phyloP scores from a whole-genome alignment of 2,329 filamentous ascomycete genomes.

The Blastomyces percursus region DNA sequence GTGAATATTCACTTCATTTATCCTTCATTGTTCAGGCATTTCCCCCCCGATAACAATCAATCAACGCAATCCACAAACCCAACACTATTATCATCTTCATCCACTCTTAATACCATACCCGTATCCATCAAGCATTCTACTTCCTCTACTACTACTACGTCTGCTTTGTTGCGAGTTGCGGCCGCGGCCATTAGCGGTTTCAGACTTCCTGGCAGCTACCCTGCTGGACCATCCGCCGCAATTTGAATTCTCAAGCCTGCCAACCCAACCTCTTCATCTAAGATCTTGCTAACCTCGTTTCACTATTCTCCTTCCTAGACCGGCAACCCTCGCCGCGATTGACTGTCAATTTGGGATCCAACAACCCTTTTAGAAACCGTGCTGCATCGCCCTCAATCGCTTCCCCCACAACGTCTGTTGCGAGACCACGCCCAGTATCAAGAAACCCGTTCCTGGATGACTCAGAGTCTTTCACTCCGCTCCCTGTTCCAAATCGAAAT shows the following conservation, averaged over 20 bases:
- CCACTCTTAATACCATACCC: slow-evolving; percentile 1
- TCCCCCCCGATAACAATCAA: neutral
- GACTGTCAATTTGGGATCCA: slow-evolving; percentile 32
- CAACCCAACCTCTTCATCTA: neutral
- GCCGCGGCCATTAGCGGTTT: slow-evolving; percentile 1
- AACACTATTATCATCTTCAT: neutral
- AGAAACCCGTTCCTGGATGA: slow-evolving; percentile 54
- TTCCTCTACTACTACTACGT: neutral
- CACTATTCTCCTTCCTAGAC: slow-evolving; percentile 16
- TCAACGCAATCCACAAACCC: neutral
- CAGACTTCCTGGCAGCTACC: neutral
- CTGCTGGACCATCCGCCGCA: neutral
- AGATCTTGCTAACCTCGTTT: slow-evolving; percentile 7
- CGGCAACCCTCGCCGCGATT: slow-evolving; percentile 25
- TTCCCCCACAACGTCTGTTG: slow-evolving; percentile 19
- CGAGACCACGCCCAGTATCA: slow-evolving; percentile 39
- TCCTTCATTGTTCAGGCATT: slow-evolving; percentile 1
- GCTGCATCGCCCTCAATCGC: slow-evolving; percentile 30
- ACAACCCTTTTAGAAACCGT: slow-evolving; percentile 42
- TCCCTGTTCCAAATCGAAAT: slow-evolving; percentile 24
- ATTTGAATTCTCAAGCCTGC: neutral
- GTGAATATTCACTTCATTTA: slow-evolving; percentile 10
- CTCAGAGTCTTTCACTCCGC: slow-evolving; percentile 26
- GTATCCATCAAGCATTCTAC: neutral
- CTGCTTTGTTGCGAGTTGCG: neutral